Percentiles rank a stretch among this genome's conserved stretches.
Evolutionary conservation across 192 early-diverging fungal species (phyloP).

Genomic region (Entophlyctis luteolus): DNA sequence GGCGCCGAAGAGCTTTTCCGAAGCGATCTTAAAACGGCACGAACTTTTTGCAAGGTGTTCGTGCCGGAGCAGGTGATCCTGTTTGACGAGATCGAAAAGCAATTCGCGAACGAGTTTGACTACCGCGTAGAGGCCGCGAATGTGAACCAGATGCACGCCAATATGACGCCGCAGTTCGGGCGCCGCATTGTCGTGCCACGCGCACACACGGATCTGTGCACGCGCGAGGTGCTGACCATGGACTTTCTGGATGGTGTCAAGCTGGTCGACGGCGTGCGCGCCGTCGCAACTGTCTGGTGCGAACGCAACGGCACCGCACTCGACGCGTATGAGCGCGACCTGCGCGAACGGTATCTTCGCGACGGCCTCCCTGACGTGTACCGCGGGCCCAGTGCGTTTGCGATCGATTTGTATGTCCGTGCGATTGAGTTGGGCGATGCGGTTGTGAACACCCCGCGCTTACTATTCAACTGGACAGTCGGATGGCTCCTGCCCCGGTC

Average conservation of each 20-base stretch:
- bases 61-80: slow-evolving; percentile 28
- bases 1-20: slow-evolving; percentile 25
- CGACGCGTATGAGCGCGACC: slow-evolving; percentile 3
- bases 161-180: slow-evolving; percentile 18
- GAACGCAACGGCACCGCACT: slow-evolving; percentile 19
- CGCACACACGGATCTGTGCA: slow-evolving; percentile 15
- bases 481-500: neutral
- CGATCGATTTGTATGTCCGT: slow-evolving; percentile 12
- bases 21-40: slow-evolving; percentile 19
- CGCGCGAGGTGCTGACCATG: slow-evolving; percentile 29
- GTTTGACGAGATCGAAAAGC: slow-evolving; percentile 34
- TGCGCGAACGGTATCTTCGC: slow-evolving; percentile 6
- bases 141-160: slow-evolving; percentile 11
- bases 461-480: slow-evolving; percentile 1
- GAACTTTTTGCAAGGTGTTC: slow-evolving; percentile 14
- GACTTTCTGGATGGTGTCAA: slow-evolving; percentile 28
- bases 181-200: slow-evolving; percentile 19
- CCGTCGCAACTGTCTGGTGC: slow-evolving; percentile 16
- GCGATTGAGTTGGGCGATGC: neutral
- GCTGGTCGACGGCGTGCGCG: slow-evolving; percentile 25
- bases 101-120: slow-evolving; percentile 33
- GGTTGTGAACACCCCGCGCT: neutral
- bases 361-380: slow-evolving; percentile 21
- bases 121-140: slow-evolving; percentile 27
- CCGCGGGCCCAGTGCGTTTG: slow-evolving; percentile 8